Base-by-base conservation (phyloP, 2,329 filamentous ascomycete species). In the Hypoxylon sp. region DNA sequence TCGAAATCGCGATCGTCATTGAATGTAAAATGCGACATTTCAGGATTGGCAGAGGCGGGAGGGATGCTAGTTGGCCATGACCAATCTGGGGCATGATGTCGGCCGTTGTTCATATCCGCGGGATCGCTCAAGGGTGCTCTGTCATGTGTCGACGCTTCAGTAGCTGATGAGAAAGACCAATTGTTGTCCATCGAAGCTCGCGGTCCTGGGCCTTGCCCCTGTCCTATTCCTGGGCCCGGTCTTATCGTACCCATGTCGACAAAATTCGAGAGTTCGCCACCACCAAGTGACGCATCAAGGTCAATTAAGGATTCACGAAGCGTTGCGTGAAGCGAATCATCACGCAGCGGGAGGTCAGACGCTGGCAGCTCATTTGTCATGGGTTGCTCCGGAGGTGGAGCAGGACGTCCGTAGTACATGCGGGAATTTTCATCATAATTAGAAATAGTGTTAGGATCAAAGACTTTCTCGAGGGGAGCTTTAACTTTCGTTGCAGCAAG, bases 291-390 rank as follows among this genome's bases (percentile, higher is more conserved):
- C 1, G 84, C 86, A 68, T 90, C 89, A 6, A 91, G 83, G 71
- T 91, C 89, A 63, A 91, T 91, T 17, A 91, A 82, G 0, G 88
- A 90, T 74, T 91, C 88, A 60, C 87, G 81, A n/a, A 90, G 83
- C 2, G 85, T 77, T 71, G 83, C 74, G 77, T 83, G 84, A 73
- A 76, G 81, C 47, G 86, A 87, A 72, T 89, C 84, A 66, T 90
- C 84, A 26, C 88, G 82, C 1, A 91, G 77, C 0, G 88, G 88
- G 6, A 91, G 81, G 73, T 91, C 88, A 0, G 87, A 89, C 8
- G 73, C 72, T 3, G 78, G 59, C 6, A 72, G 66, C 22, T 74
- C 70, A 14, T 76, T 73, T 11, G 69, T 63, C 58, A 59, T 63
- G 2, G 66, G 60, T 46, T 50, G 63, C n/a, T 67, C 63, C 24